Evolutionary conservation across 2,329 filamentous ascomycete species (phyloP), one percentile per base, ranked within the genome.

Genomic region (Cryphonectria naterciae): DNA sequence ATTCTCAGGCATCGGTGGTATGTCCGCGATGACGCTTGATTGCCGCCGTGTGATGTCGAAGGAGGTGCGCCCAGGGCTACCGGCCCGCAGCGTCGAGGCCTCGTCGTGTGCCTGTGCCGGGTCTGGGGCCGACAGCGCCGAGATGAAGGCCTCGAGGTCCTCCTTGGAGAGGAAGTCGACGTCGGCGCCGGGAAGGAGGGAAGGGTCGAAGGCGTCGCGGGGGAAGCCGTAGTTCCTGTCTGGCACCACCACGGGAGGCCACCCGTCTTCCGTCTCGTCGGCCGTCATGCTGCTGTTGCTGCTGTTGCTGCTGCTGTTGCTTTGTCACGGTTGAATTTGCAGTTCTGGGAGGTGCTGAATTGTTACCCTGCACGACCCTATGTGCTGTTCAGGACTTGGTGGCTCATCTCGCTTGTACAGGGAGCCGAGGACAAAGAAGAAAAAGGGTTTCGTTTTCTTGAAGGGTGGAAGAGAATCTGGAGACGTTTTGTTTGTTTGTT

Each of bases 121-220:
- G 73, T 97, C 94, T 0, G 95, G 94, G 1, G 93, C 93, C n/a
- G 89, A 88, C 11, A 98, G 87, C 10, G 95, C 95, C 71, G 88
- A 89, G 72, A 92, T 91, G 80, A 98, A 98, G 68, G 92, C 91
- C 52, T 88, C 85, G 43, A 97, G 84, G 77, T 97, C 92, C 71
- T 89, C 89, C 56, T 90, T 85, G 61, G 87, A 82, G 75, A 97
- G 85, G 79, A 98, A 98, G 70, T 96, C 90, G 77, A 87, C 86
- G 79, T 95, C 88, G 80, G 86, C 89, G 80, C 97, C 94, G n/a
- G 94, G 95, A 28, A 98, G 86, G 52, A 83, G 84, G 22, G 86
- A 85, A 72, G 87, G 84, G 80, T 96, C 92, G 82, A 92, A 94
- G 62, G 87, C 88, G 74, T 91, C 85, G 56, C 84, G 78, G 6